phyloP scores from a whole-genome alignment of 2,329 filamentous ascomycete genomes.

The Ampelomyces quisqualis region DNA sequence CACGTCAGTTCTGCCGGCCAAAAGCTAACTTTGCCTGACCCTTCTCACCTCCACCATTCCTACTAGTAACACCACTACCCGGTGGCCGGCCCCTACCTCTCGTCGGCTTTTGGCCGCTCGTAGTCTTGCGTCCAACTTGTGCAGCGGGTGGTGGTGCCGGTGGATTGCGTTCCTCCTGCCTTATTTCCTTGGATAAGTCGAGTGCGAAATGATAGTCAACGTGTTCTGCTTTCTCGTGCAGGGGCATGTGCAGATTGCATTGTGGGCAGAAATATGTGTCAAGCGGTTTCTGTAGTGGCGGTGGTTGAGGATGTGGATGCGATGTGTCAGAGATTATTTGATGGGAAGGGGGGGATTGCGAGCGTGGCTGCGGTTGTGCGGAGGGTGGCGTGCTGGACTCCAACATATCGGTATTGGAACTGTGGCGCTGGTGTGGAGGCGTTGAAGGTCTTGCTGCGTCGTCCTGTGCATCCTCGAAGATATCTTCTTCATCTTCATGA shows the following conservation, averaged over 20 bases:
- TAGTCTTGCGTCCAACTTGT: slow-evolving; percentile 8
- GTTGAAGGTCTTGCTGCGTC: slow-evolving; percentile 16
- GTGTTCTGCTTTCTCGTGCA: slow-evolving; percentile 69
- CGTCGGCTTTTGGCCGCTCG: slow-evolving; percentile 19
- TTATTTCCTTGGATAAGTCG: slow-evolving; percentile 68
- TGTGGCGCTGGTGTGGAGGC: slow-evolving; percentile 9
- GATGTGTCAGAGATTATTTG: slow-evolving; percentile 5
- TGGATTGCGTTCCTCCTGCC: slow-evolving; percentile 30
- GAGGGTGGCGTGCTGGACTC: slow-evolving; percentile 33
- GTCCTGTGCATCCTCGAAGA: slow-evolving; percentile 9
- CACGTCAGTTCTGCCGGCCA: slow-evolving; percentile 32
- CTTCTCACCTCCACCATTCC: slow-evolving; percentile 39
- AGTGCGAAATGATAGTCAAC: slow-evolving; percentile 94
- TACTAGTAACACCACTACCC: slow-evolving; percentile 17
- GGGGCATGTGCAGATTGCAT: slow-evolving; percentile 64
- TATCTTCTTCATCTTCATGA: slow-evolving; percentile 22
- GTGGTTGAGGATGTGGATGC: neutral
- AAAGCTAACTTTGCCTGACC: slow-evolving; percentile 51
- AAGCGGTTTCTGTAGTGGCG: slow-evolving; percentile 23
- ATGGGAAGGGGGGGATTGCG: slow-evolving; percentile 6
- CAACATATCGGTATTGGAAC: slow-evolving; percentile 11
- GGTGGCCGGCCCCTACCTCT: slow-evolving; percentile 43
- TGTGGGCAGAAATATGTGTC: slow-evolving; percentile 59
- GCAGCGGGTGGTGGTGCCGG: slow-evolving; percentile 1
- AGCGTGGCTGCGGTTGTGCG: slow-evolving; percentile 27